Evolutionary conservation across 495 filamentous ascomycete species (phyloP).

Genomic region (Aspergillus haitiensis): DNA sequence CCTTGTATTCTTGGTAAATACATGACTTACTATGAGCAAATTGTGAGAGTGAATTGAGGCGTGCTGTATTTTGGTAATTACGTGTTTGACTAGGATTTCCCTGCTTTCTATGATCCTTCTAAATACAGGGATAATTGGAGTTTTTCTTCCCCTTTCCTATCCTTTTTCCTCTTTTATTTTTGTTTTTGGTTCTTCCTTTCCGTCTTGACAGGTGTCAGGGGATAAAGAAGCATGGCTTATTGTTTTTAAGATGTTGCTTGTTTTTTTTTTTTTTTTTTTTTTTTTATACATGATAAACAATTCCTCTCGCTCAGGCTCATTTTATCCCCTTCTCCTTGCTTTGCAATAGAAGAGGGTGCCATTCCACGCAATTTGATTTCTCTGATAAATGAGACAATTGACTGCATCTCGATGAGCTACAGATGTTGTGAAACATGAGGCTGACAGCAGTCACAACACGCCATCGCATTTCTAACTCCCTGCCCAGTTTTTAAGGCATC

Average conservation of each 20-base stretch:
- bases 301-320: not conserved
- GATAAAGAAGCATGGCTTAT: too few relatives aligned
- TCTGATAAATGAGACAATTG: slow-evolving; percentile 1
- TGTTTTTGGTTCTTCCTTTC: not conserved
- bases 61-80: not conserved
- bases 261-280: not conserved
- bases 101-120: not conserved
- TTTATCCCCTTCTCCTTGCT: not conserved
- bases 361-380: not conserved
- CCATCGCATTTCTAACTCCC: not conserved
- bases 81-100: slow-evolving; percentile 5
- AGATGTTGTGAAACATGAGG: slow-evolving; percentile 12
- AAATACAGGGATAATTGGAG: not conserved
- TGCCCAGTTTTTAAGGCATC: not conserved
- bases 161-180: not conserved
- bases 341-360: not conserved
- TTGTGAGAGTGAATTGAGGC: not conserved
- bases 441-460: not conserved
- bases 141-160: not conserved
- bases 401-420: not conserved
- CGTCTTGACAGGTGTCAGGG: not conserved
- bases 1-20: too few relatives aligned
- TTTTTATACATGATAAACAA: not conserved
- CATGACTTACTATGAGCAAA: too few relatives aligned
- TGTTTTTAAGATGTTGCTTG: not conserved